Percentiles rank a stretch among this genome's conserved stretches.
These are phyloP conservation scores for Moesziomyces globuligerus DNA, from an alignment of 1,284 basidiomycete genomes.

Conservation along the genomic window DNA sequence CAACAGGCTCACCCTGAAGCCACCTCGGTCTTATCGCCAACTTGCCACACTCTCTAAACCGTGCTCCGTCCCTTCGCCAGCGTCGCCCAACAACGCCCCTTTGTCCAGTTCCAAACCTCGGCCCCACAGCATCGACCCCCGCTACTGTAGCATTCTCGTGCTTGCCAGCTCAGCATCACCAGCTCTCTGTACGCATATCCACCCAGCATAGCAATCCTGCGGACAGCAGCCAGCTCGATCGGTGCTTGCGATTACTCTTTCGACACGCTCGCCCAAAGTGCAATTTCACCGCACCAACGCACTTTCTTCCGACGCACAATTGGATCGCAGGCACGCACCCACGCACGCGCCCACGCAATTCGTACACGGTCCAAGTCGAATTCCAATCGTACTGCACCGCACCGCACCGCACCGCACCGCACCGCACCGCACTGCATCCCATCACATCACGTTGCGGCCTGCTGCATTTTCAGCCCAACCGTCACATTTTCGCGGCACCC, in stretches of 20 bases:
- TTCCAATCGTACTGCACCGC: too few species aligned
- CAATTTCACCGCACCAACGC: not conserved
- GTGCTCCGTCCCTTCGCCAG: not conserved
- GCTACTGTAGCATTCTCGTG: not conserved
- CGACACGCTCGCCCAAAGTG: too few species aligned
- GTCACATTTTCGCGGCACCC: slow-evolving; percentile 8
- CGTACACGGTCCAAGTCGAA: slow-evolving; percentile 6
- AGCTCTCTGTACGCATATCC: not conserved
- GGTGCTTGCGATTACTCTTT: not conserved
- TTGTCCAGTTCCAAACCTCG: not conserved
- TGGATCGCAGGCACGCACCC: slow-evolving; percentile 1
- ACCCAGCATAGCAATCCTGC: too few species aligned
- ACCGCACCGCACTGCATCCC: slow-evolving; percentile 6
- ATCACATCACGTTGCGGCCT: slow-evolving; percentile 10
- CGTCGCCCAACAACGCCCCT: not conserved
- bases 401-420: slow-evolving; percentile 32
- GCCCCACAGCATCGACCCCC: not conserved
- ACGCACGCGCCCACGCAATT: slow-evolving; percentile 16
- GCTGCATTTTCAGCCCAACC: slow-evolving; percentile 6
- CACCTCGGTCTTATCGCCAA: not conserved
- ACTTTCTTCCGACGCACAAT: slow-evolving; percentile 7
- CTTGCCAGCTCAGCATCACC: not conserved
- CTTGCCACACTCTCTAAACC: not conserved
- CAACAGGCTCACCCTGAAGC: not conserved
- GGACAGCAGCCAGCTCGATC: not conserved